Conservation (phyloP, 805 yeast genomes). For the Saccharomycopsis vini region DNA sequence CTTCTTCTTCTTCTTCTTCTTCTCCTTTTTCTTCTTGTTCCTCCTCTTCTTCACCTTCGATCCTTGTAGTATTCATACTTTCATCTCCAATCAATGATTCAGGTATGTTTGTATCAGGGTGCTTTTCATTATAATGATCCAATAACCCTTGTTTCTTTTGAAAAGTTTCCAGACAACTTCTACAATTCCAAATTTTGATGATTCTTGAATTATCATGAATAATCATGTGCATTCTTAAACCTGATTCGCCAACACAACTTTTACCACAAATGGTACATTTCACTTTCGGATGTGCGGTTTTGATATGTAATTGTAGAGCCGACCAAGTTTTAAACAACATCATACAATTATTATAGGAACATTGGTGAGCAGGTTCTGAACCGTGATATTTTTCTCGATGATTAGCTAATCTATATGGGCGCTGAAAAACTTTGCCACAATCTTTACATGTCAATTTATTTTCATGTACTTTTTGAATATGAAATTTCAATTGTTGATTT, state of each 20-base stretch:
- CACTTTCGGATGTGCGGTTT: slow-evolving; percentile 63
- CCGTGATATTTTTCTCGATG: slow-evolving; percentile 65
- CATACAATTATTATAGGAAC: slow-evolving; percentile 56
- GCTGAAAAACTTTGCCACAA: slow-evolving; percentile 56
- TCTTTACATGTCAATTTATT: slow-evolving; percentile 43
- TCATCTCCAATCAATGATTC: too few species aligned
- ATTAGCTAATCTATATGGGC: slow-evolving; percentile 55
- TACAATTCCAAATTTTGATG: slow-evolving; percentile 61
- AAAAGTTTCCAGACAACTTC: slow-evolving; percentile 41
- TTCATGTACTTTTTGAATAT: slow-evolving; percentile 54
- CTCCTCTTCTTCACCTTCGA: not conserved
- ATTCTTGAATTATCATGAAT: slow-evolving; percentile 50
- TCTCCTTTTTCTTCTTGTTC: too few species aligned
- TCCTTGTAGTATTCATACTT: too few species aligned
- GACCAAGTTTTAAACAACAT: slow-evolving; percentile 61
- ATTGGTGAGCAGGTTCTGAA: slow-evolving; percentile 43
- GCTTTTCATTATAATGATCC: slow-evolving; percentile 46
- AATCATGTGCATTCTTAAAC: slow-evolving; percentile 64
- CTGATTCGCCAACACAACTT: slow-evolving; percentile 64
- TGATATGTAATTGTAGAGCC: slow-evolving; percentile 60
- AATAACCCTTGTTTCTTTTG: slow-evolving; percentile 48
- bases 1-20: too few species aligned
- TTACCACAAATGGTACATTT: slow-evolving; percentile 58
- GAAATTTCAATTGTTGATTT: slow-evolving; percentile 69
- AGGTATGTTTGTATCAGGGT: slow-evolving; percentile 30